Evolutionary conservation across 257 asterid genomes (phyloP).

Genomic region (Paulownia fortunei): DNA sequence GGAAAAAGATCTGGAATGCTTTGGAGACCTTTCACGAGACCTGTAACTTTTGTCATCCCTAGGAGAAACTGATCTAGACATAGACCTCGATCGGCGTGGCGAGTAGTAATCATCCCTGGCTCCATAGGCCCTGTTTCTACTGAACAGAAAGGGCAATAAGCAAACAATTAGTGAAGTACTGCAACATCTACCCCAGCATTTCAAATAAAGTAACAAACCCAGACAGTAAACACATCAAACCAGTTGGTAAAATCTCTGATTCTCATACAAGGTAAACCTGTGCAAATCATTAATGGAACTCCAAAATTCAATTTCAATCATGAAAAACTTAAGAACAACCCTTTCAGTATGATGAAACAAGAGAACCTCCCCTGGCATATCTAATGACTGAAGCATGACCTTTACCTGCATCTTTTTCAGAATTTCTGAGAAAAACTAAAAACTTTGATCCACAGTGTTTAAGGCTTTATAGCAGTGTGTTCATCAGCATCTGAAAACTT

Average conservation of each 20-base stretch:
- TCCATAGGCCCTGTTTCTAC: slow-evolving; percentile 48
- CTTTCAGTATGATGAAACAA: slow-evolving; percentile 22
- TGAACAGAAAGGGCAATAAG: slow-evolving; percentile 20
- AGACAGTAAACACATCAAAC: background rate
- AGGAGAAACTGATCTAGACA: slow-evolving; percentile 63
- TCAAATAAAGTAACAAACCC: background rate
- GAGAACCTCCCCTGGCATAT: slow-evolving; percentile 33
- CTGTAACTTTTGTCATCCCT: slow-evolving; percentile 45
- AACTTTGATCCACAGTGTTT: slow-evolving; percentile 66
- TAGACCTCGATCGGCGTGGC: slow-evolving; percentile 50
- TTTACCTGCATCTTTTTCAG: slow-evolving; percentile 76
- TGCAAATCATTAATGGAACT: background rate
- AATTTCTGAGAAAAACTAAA: slow-evolving; percentile 60
- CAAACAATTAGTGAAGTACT: slow-evolving; percentile 6
- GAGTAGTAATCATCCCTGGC: slow-evolving; percentile 44
- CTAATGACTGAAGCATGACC: slow-evolving; percentile 57
- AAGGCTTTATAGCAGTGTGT: slow-evolving; percentile 65
- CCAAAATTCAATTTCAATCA: slow-evolving; percentile 25
- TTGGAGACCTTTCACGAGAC: slow-evolving; percentile 43
- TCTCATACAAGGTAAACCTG: slow-evolving; percentile 13
- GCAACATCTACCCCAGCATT: slow-evolving; percentile 3
- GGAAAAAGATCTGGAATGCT: slow-evolving; percentile 48
- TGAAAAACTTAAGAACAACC: slow-evolving; percentile 11
- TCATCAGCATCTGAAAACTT: slow-evolving; percentile 69
- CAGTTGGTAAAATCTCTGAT: slow-evolving; percentile 5